These are phyloP conservation scores for Yamadazyma pseudoaaseri DNA, from an alignment of 1,139 yeast genomes.

Conservation along the genomic window DNA sequence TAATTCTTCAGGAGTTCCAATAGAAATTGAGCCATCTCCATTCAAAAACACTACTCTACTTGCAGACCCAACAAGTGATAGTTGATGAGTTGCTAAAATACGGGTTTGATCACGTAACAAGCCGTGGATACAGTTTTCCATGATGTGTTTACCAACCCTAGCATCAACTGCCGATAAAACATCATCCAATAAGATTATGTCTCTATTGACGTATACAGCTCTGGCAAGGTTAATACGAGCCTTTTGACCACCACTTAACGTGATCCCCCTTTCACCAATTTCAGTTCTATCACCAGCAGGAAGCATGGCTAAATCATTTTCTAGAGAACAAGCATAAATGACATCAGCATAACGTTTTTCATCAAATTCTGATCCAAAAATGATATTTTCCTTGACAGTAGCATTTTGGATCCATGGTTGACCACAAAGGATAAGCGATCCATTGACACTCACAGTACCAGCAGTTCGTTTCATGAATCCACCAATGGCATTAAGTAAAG, in stretches of 20 bases:
- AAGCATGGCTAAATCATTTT: conserved; percentile 35
- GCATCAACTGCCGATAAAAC: conserved; percentile 52
- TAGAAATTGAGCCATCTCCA: conserved; percentile 37
- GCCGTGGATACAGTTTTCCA: conserved; percentile 38
- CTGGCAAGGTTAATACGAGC: conserved; percentile 48
- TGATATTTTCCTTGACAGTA: conserved; percentile 39
- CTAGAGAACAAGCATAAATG: conserved; percentile 36
- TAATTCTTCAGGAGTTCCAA: conserved; percentile 40
- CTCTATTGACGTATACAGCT: conserved; percentile 41
- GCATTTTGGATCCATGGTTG: conserved; percentile 50
- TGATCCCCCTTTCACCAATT: conserved; percentile 50
- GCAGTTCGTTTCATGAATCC: conserved; percentile 51
- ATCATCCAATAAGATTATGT: conserved; percentile 44
- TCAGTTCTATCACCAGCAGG: conserved; percentile 48
- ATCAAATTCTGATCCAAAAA: conserved; percentile 31
- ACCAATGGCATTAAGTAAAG: conserved; percentile 51
- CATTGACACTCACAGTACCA: conserved; percentile 41
- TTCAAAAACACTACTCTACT: conserved; percentile 41
- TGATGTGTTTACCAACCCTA: conserved; percentile 46
- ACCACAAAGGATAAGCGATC: conserved; percentile 47
- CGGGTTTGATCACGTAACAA: conserved; percentile 37
- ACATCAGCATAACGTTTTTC: conserved; percentile 28
- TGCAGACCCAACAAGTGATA: conserved; percentile 42
- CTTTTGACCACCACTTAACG: conserved; percentile 50
- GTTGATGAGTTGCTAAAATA: conserved; percentile 47